These are phyloP conservation scores for Penicillium cosmopolitanum DNA, from an alignment of 495 filamentous ascomycete genomes.

Conservation along the genomic window DNA sequence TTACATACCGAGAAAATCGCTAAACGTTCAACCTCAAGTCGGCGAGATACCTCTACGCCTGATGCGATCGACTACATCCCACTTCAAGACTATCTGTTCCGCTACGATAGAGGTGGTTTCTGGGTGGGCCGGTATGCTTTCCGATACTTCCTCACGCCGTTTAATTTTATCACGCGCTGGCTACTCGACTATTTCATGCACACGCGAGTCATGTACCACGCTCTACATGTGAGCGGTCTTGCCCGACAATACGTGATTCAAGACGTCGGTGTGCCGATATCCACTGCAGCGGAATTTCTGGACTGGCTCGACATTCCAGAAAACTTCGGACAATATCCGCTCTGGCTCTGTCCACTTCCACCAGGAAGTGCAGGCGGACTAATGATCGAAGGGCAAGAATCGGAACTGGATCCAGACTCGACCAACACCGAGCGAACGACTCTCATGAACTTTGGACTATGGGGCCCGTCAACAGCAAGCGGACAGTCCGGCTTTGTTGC, in stretches of 20 bases:
- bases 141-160: constrained; percentile 59
- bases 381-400: constrained; percentile 10
- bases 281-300: constrained; percentile 50
- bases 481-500: constrained; percentile 44
- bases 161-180: constrained; percentile 57
- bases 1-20: constrained; percentile 46
- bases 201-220: constrained; percentile 60
- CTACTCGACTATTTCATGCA: constrained; percentile 56
- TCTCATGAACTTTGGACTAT: constrained; percentile 61
- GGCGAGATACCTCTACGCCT: not conserved
- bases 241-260: constrained; percentile 55
- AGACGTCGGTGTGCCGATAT: constrained; percentile 58
- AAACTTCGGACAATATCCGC: constrained; percentile 54
- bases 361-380: constrained; percentile 12
- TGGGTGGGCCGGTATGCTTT: constrained; percentile 57
- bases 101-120: constrained; percentile 66
- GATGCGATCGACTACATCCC: constrained; percentile 50
- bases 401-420: constrained; percentile 29
- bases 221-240: constrained; percentile 55
- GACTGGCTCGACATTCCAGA: constrained; percentile 44
- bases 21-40: constrained; percentile 6
- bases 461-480: constrained; percentile 42
- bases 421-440: not conserved
- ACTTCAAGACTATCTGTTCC: constrained; percentile 62
- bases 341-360: constrained; percentile 60